Evolutionary conservation across 2,329 filamentous ascomycete species (phyloP), one percentile per base, ranked within the genome.

Genomic region (Phialocephala subalpina): DNA sequence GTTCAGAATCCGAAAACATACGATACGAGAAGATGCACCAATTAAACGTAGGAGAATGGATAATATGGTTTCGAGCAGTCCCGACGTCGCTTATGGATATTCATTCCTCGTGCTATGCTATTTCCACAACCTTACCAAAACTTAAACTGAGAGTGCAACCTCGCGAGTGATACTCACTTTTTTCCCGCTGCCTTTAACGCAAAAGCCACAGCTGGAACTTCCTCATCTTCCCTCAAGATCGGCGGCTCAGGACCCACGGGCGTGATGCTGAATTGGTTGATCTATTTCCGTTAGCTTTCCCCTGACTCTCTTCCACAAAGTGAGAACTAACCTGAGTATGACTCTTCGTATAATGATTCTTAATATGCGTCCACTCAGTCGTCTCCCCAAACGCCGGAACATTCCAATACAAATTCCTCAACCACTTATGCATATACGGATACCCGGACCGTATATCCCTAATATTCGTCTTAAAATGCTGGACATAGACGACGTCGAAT

Each of bases 331-430:
- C 80, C 53, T 86, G 72, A 4, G 71, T 72, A 77, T 90, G 88
- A 78, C 83, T 91, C 87, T 97, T 97, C 82, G 98, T 98, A 81
- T 99, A 96, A 78, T 97, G 87, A 78, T 97, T 97, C 78, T 97
- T 87, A 25, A 94, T 77, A 70, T 77, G 74, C 33, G 69, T 72
- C 53, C 73, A 76, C 60, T 77, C 67, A 0, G 76, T 77, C 14
- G 75, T 77, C 18, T 76, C 75, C 53, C 81, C 80, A 75, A 92
- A 92, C 1, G 89, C 89, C 0, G 85, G 83, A 12, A 85, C 77
- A 70, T 90, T 87, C 90, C 90, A 92, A 73, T 92, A 93, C 69
- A 91, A 73, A 69, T 86, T 81, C 59, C 88, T 80, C 67, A 92
- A 62, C 90, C 90, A 92, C 61, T 82, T 82, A 76, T 93, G 89